Conservation (phyloP, 106 monocot genomes). For the Dioscorea zingiberensis region DNA sequence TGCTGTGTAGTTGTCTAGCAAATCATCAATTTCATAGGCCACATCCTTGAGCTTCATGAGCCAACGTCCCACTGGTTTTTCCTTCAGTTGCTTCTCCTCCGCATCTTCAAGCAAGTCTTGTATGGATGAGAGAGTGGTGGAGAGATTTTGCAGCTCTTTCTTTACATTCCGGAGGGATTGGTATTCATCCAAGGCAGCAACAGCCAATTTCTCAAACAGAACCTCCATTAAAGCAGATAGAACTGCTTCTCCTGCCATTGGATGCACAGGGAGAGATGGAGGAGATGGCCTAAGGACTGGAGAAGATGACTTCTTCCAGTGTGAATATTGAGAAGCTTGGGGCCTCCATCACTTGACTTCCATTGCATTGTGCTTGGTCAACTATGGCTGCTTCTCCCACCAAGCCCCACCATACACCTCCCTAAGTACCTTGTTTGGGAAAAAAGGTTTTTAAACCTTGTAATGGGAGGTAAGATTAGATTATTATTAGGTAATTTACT, state of each 20-base stretch:
- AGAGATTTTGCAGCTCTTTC: constrained; percentile 8
- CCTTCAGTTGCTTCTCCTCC: constrained; percentile 18
- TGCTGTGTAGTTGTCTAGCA: constrained; percentile 13
- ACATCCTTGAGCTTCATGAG: constrained; percentile 27
- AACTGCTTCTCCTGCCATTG: constrained; percentile 8
- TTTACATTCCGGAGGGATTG: constrained; percentile 3
- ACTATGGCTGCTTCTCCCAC: too few species aligned
- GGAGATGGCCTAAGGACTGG: too few species aligned
- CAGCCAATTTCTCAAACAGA: constrained; percentile 28
- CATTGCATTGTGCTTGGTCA: too few species aligned
- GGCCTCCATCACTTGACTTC: too few species aligned
- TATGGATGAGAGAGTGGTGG: constrained; percentile 7
- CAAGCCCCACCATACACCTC: too few species aligned
- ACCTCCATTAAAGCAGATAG: constrained; percentile 22
- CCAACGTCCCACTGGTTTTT: constrained; percentile 15
- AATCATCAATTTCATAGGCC: constrained; percentile 21
- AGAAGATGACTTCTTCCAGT: too few species aligned
- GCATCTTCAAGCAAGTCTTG: constrained; percentile 27
- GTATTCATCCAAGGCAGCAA: constrained; percentile 18
- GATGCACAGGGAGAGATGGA: not conserved
- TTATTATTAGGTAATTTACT: too few species aligned
- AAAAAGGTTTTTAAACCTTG: too few species aligned
- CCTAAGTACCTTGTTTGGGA: too few species aligned
- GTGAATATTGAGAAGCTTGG: too few species aligned
- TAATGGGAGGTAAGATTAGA: too few species aligned